Conservation (phyloP, 768 basidiomycete species). For the Xerocomellus chrysenteron region DNA sequence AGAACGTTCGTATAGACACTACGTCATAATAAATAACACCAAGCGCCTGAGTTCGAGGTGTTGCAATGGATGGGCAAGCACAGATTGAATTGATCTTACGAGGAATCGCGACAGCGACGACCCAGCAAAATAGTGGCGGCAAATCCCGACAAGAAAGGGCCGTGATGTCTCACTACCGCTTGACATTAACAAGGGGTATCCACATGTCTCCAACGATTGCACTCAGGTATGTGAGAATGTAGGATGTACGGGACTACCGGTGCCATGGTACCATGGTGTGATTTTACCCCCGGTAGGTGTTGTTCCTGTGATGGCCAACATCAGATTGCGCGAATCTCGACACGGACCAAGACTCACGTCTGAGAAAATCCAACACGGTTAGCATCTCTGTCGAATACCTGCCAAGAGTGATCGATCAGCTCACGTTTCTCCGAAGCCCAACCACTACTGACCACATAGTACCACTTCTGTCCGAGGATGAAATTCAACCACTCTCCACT, state of each 20-base stretch:
- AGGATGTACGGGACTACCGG: neutral
- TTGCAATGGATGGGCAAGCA: no score
- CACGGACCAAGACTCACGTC: slow-evolving; percentile 18
- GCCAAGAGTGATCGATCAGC: neutral
- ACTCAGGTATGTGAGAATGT: neutral
- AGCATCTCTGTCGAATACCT: slow-evolving; percentile 24
- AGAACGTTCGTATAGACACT: no score
- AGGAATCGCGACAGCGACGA: neutral
- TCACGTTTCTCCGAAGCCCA: neutral
- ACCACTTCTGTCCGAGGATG: no score
- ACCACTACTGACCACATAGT: neutral
- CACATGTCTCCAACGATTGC: no score
- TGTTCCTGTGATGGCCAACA: slow-evolving; percentile 8
- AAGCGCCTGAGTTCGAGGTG: no score
- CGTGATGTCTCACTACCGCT: neutral
- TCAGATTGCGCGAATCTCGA: neutral
- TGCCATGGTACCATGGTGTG: neutral
- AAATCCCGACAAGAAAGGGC: neutral
- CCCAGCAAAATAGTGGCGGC: no score
- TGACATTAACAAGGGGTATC: no score
- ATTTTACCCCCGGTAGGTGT: slow-evolving; percentile 8
- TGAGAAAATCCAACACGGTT: slow-evolving; percentile 21
- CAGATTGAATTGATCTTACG: neutral
- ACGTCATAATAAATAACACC: no score
- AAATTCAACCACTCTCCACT: no score